These are phyloP conservation scores for Periconia digitata DNA, from an alignment of 2,329 filamentous ascomycete genomes.

Conservation along the genomic window DNA sequence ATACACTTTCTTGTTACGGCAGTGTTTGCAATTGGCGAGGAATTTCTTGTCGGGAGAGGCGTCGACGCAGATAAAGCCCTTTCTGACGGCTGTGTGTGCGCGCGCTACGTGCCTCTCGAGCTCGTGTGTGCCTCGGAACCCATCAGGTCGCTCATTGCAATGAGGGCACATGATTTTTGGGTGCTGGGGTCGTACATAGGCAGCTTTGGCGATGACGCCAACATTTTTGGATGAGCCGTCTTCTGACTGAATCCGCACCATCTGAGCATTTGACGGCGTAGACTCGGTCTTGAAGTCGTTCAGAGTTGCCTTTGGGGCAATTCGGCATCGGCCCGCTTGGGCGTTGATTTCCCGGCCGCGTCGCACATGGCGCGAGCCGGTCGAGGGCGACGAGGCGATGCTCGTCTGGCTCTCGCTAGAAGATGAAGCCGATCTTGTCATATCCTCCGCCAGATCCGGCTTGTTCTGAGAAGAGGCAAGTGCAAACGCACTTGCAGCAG, in stretches of 20 bases:
- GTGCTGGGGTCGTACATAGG: conserved; percentile 66
- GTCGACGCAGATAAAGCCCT: conserved; percentile 66
- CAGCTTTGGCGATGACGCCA: conserved; percentile 53
- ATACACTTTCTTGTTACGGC: conserved; percentile 75
- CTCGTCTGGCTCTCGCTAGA: conserved; percentile 44
- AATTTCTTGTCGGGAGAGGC: conserved; percentile 62
- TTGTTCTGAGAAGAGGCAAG: conserved; percentile 32
- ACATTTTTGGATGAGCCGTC: conserved; percentile 59
- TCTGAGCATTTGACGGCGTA: conserved; percentile 46
- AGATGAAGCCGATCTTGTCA: conserved; percentile 53
- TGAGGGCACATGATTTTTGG: conserved; percentile 70
- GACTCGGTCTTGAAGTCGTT: conserved; percentile 30
- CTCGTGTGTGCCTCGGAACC: conserved; percentile 86
- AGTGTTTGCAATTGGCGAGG: conserved; percentile 81
- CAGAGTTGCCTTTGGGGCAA: conserved; percentile 49
- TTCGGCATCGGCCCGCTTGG: conserved; percentile 50
- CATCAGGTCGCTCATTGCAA: conserved; percentile 72
- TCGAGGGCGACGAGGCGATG: conserved; percentile 47
- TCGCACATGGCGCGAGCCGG: conserved; percentile 49
- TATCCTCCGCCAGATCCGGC: conserved; percentile 48
- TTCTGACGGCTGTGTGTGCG: conserved; percentile 64
- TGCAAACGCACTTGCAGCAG: conserved; percentile 35
- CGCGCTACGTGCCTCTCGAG: conserved; percentile 57
- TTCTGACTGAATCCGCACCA: conserved; percentile 54
- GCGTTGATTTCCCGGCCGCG: conserved; percentile 53